Percentiles rank a stretch among this genome's conserved stretches.
These are phyloP conservation scores for Mrakia hoshinonis DNA, from an alignment of 768 basidiomycete genomes.

Conservation along the genomic window DNA sequence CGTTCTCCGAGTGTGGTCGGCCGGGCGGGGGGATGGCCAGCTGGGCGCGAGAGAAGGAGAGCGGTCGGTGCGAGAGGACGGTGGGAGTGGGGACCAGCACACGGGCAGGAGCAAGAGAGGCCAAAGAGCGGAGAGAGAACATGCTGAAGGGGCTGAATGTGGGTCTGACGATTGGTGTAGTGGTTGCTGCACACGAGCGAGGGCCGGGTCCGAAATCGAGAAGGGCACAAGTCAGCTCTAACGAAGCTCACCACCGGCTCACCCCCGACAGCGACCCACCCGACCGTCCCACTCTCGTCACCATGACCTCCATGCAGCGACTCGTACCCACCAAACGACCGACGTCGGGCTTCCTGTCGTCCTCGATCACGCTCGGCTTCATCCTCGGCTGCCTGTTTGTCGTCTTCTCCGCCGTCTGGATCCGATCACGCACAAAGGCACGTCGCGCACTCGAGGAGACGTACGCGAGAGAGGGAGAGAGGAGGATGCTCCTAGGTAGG, in stretches of 20 bases:
- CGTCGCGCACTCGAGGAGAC: neutral
- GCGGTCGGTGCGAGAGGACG: neutral
- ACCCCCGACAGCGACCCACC: neutral
- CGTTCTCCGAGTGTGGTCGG: constrained; percentile 14
- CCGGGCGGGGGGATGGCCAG: constrained; percentile 12
- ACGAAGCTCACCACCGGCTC: neutral
- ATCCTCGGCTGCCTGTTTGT: constrained; percentile 14
- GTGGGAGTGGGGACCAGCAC: neutral
- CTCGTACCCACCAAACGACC: neutral
- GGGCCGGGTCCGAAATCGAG: neutral
- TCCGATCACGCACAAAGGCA: neutral
- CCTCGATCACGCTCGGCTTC: constrained; percentile 9
- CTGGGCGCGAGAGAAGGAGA: neutral
- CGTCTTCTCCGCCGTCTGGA: neutral
- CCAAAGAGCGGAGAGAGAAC: neutral
- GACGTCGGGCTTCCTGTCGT: constrained; percentile 23
- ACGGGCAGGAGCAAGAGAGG: neutral
- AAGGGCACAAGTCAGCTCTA: neutral
- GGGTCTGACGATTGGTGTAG: neutral
- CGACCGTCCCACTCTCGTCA: too few relatives aligned
- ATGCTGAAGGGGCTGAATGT: neutral
- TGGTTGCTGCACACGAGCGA: neutral
- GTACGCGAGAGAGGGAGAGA: neutral
- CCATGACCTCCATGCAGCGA: neutral
- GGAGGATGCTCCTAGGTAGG: neutral